Conservation (phyloP, 2,329 filamentous ascomycete genomes). For the Ophiostoma sp. region DNA sequence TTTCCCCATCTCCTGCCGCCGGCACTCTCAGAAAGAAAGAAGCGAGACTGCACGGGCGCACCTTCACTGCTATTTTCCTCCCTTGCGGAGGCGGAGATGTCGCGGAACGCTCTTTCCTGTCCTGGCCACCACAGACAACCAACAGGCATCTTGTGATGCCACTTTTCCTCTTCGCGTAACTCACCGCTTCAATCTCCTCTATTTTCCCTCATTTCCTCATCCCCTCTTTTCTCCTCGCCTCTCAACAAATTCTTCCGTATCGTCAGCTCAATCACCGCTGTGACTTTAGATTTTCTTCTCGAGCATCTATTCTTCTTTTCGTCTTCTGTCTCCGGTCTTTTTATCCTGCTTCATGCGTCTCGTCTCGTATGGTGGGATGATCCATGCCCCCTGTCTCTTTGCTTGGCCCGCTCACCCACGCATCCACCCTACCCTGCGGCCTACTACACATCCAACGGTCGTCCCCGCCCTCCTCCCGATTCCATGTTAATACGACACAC, state of each 20-base stretch:
- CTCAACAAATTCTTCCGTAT: background rate
- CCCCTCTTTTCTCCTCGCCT: background rate
- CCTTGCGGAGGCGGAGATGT: background rate
- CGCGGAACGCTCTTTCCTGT: background rate
- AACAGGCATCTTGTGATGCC: background rate
- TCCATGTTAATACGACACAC: background rate
- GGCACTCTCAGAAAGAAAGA: background rate
- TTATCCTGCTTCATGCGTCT: background rate
- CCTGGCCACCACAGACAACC: background rate
- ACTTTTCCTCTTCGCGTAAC: background rate
- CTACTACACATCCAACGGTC: background rate
- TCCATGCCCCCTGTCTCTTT: background rate
- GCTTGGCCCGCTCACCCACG: background rate
- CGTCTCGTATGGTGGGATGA: background rate
- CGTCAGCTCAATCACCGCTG: too few relatives aligned
- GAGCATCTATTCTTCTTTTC: background rate
- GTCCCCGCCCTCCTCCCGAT: conserved; percentile 3
- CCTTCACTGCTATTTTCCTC: background rate
- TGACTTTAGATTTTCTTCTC: background rate
- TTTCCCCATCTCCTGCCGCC: background rate
- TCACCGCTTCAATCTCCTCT: background rate
- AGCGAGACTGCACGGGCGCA: background rate
- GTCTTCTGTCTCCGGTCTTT: background rate
- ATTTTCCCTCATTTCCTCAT: background rate
- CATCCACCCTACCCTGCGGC: background rate